Base-by-base conservation (phyloP, 2,329 filamentous ascomycete species). In the Curvularia spicifera region DNA sequence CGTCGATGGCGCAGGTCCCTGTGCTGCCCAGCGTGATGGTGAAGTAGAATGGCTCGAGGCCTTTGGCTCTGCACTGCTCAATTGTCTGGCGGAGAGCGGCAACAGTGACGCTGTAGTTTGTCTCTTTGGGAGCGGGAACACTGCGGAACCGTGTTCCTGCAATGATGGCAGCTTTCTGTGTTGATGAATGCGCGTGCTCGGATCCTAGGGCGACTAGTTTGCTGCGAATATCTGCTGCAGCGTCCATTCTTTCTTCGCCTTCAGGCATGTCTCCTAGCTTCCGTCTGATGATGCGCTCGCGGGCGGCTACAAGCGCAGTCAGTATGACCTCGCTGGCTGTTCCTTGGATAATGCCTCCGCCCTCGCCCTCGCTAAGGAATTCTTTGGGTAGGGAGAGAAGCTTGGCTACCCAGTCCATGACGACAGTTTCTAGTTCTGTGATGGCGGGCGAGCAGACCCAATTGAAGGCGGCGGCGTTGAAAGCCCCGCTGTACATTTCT, bases 381-480 rank as follows among this genome's bases (percentile, higher is more conserved):
- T 85, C 89, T 10, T 84, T 78, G 0, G 94, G 93, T 24, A 98
- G 81, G 1, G 80, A 86, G 12, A 97, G 78, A 8, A 92, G 84
- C 74, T 89, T 86, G 15, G 89, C 91, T 3, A 97, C 80, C 93
- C 94, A 98, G 78, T 98, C 94, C 75, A 97, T 84, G 43, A 97
- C 89, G 24, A 97, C 84, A 0, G 93, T 97, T 82, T 98, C 94
- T 47, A 98, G 84, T 79, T 98, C 94, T 0, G 94, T 98, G 18
- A 95, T 89, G 6, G 91, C 93, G 0, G 94, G 94, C 5, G 89
- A 93, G 79, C 94, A 97, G 64, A 97, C 88, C 94, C 94, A 98
- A 79, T 98, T 98, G 83, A 98, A 98, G 39, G 92, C 92, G 1
- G 94, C 92, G 15, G 91, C 91, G 12, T 88, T 95, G 78, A 97